Evolutionary conservation across 371 early-diverging fungal species (phyloP), one percentile per base, ranked within the genome.

Genomic region (Globomyces sp.): DNA sequence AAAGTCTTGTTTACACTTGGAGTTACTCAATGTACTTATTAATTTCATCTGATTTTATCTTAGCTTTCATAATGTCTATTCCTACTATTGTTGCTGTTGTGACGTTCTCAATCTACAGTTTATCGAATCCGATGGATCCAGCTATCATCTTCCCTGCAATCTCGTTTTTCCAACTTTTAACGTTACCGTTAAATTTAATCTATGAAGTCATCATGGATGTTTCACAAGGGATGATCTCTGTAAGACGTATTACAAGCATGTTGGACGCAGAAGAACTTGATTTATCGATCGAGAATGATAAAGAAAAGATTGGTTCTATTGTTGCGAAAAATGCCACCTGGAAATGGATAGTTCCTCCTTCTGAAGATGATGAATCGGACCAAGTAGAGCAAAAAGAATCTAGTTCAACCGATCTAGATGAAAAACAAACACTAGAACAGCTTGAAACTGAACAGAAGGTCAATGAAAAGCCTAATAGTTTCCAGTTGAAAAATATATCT

Each of bases 401-500:
- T 9, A 57, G 13, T 13, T 9, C 6, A 9, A 46, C 10, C 36
- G 58, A 11, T n/a, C 10, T n/a, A 44, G 36, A 58, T 42, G 44
- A 58, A 11, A 6, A 36, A n/a, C 13, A 11, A 11, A 46, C 58
- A 11, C 10, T 13, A 4, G 51, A 51, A 10, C 24, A 24, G 24
- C 24, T 24, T 24, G 24, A 24, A 24, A 24, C 24, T 24, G 24
- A 24, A 24, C 24, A 24, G 24, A 24, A 24, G 24, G 24, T 24
- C 24, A 24, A 24, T 24, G 24, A 24, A 24, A 24, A 49, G 49
- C 49, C 11, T 1, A 49, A 47, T 10, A 36, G 11, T 10, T 65
- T 64, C 47, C 6, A 4, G 5, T 44, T 65, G 58, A 41, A 43
- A 36, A 57, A 68, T 44, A 70, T 74, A 4, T 47, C 53, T 47